Base-by-base conservation (phyloP, 345 rosid genomes). In the Citrus mangshanensis region DNA sequence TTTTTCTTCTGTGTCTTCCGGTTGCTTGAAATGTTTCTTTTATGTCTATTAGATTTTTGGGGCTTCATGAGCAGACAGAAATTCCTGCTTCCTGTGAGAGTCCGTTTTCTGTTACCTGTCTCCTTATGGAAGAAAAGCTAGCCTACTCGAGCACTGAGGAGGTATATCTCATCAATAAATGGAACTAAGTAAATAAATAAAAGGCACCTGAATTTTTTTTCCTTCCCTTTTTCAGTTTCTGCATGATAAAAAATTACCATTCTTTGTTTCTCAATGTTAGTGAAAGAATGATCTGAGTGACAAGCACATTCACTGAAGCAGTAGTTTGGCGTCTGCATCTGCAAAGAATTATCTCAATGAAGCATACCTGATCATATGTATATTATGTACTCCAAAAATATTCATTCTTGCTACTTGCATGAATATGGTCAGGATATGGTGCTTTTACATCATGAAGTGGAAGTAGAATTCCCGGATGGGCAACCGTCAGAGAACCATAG, bases 381-480 rank as follows among this genome's bases (percentile, higher is more conserved):
- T 56, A 24, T 25, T 6, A 14, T 38, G 49, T 25, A 1, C 77
- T 74, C 16, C 24, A 9, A 55, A 37, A 27, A 18, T 54, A 37
- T 22, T 25, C 19, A 67, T 60, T 28, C 32, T 59, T 61, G 51
- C 21, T 16, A 8, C 68, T 75, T 64, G 22, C 42, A 19, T n/a
- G 27, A 62, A 68, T 75, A 42, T 81, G 64, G 61, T 70, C 87
- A 95, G 99, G 99, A 95, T 82, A 93, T 95, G 98, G 97, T 95
- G 77, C 94, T 95, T 87, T 77, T 95, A 84, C 96, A 92, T 85
- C 97, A 93, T 75, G 91, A 95, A 83, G 77, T 93, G 78, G 96
- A 93, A 82, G 92, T 93, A 49, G 96, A 93, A 68, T 95, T 84
- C 79, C 95, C 92, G 4, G 93, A 87, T 78, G 85, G 82, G 69